phyloP scores from a whole-genome alignment of 2,329 filamentous ascomycete genomes.

The Apiospora aurea region DNA sequence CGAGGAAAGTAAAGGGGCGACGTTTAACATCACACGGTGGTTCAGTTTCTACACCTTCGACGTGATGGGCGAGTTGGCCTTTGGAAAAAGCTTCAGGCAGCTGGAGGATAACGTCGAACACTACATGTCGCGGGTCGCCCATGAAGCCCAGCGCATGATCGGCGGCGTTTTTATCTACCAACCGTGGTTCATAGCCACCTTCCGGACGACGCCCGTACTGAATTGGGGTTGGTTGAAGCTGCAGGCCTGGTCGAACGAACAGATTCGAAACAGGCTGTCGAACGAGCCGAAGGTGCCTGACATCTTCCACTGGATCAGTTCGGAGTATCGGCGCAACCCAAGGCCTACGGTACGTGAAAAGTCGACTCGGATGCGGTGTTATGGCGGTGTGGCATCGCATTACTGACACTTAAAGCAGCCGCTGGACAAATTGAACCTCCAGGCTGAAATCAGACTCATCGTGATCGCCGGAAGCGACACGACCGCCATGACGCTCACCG shows the following conservation, averaged over 20 bases:
- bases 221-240: not conserved
- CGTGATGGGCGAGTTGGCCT: constrained; percentile 44
- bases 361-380: not conserved
- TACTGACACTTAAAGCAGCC: not conserved
- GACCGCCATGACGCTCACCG: constrained; percentile 14
- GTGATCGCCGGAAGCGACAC: constrained; percentile 23
- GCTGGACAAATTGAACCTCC: constrained; percentile 22
- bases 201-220: not conserved
- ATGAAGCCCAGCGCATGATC: constrained; percentile 7
- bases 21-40: constrained; percentile 37
- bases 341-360: constrained; percentile 13
- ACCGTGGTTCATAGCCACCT: not conserved
- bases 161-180: not conserved
- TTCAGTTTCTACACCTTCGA: constrained; percentile 43
- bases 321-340: not conserved
- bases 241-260: not conserved
- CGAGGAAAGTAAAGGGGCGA: constrained; percentile 24
- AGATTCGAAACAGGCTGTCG: not conserved
- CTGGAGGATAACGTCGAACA: constrained; percentile 34
- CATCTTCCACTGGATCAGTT: constrained; percentile 8
- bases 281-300: not conserved
- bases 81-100: constrained; percentile 42
- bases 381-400: not conserved
- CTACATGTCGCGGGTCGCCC: constrained; percentile 30
- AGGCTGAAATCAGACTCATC: constrained; percentile 3